Conservation (phyloP, 108 stramenopile genomes). For the Fistulifera solaris region DNA sequence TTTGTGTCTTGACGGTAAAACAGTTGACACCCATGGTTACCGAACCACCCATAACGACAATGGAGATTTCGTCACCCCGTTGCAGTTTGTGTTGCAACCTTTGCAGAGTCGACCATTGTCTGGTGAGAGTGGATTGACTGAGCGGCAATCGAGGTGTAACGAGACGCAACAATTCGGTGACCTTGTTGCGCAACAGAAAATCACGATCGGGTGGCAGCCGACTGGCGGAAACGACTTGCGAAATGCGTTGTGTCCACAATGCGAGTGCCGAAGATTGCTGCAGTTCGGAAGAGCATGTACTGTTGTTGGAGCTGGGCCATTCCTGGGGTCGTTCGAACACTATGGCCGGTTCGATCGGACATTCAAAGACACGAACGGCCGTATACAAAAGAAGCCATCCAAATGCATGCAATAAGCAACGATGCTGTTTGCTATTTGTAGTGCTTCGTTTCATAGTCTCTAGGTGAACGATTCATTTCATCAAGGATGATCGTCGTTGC, state of each 20-base stretch:
- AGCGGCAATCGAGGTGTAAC: constrained; percentile 23
- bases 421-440: too few species aligned
- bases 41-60: constrained; percentile 71
- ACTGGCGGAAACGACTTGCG: constrained; percentile 16
- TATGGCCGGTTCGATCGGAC: too few species aligned
- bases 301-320: too few species aligned
- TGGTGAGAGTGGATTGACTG: constrained; percentile 20
- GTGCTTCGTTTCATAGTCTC: too few species aligned
- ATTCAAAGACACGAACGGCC: too few species aligned
- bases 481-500: too few species aligned
- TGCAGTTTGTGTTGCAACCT: constrained; percentile 1
- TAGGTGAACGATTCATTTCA: too few species aligned
- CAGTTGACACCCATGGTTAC: constrained; percentile 65
- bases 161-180: constrained; percentile 22
- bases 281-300: too few species aligned
- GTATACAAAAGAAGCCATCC: too few species aligned
- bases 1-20: constrained; percentile 9
- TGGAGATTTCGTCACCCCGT: constrained; percentile 9
- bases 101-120: constrained; percentile 17
- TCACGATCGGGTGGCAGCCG: constrained; percentile 13
- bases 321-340: too few species aligned
- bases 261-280: constrained; percentile 7
- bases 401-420: too few species aligned
- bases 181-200: constrained; percentile 25
- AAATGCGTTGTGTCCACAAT: constrained; percentile 26